Evolutionary conservation across 345 rosid species (phyloP), one percentile per base, ranked within the genome.

Genomic region (Salix caprea): DNA sequence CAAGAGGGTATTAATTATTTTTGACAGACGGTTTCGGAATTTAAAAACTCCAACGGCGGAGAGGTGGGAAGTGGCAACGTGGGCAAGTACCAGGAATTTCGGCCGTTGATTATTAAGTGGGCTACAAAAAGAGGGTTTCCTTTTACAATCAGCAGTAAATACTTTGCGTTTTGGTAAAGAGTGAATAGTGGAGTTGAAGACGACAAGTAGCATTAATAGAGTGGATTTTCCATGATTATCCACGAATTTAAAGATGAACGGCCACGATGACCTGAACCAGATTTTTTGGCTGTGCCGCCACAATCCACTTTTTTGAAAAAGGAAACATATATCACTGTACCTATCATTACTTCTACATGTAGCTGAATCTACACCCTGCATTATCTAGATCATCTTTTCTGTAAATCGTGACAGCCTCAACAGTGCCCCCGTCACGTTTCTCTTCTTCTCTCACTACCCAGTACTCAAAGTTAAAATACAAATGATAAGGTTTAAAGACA

Each of bases 31-130:
- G 50, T 44, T 44, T 44, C 50, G 52, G 16, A 48, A 48, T 48
- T 48, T 48, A 48, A 48, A 4, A 48, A 46, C 52, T 46, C 52
- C 52, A 3, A 46, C 52, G 14, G 52, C 52, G 67, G 39, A 3
- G 28, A 24, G 34, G 19, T 19, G 69, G 54, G 61, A 28, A 67
- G 58, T 15, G 42, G 70, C 23, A 39, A 79, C 82, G 88, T 79
- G 67, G 79, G 61, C 79, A 67, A 54, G 30, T 72, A 72, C 82
- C 78, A 28, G 76, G 77, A 81, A 77, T 70, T 19, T 75, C 73
- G 77, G 76, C 85, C 86, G 87, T 77, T 61, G 72, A 73, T 74
- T 37, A 58, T 21, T 68, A 3, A 81, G 77, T 75, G 80, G 65
- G 60, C 68, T 61, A 69, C 58, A 81, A 80, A 78, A 82, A 73